A percentile compares a stretch with the other conserved stretches of the same genome.
phyloP scores from a whole-genome alignment of 352 stramenopile genomes.

The Globisporangium irregulare region DNA sequence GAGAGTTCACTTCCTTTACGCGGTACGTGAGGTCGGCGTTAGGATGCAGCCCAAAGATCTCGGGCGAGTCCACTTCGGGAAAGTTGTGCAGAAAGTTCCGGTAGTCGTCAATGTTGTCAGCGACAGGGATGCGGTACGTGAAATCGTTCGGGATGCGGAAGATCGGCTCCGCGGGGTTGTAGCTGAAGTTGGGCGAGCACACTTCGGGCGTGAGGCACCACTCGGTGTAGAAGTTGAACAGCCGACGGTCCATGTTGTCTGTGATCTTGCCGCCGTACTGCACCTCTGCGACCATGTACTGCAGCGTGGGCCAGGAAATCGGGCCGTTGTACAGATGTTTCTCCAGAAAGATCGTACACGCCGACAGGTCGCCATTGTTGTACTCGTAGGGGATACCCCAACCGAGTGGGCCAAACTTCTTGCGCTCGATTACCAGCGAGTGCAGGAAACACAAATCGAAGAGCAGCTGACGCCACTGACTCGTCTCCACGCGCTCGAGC shows the following conservation, averaged over 20 bases:
- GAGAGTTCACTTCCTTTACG: slow-evolving; percentile 94
- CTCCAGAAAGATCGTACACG: slow-evolving; percentile 98
- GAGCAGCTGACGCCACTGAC: slow-evolving; percentile 95
- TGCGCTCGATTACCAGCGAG: slow-evolving; percentile 97
- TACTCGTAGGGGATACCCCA: slow-evolving; percentile 99
- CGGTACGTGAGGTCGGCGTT: slow-evolving; percentile 98
- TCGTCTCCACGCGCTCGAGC: slow-evolving; percentile 94
- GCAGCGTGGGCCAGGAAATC: slow-evolving; percentile 97
- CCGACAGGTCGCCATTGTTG: slow-evolving; percentile 97
- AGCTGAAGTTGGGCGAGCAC: slow-evolving; percentile 88
- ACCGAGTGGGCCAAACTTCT: slow-evolving; percentile 97
- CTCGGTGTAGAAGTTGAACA: slow-evolving; percentile 98
- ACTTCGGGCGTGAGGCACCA: slow-evolving; percentile 93
- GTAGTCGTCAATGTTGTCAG: slow-evolving; percentile 93
- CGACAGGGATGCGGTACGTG: slow-evolving; percentile 93
- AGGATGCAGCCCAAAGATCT: slow-evolving; percentile 98
- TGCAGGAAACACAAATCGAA: slow-evolving; percentile 98
- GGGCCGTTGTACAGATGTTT: slow-evolving; percentile 98
- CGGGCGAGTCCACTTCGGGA: slow-evolving; percentile 96
- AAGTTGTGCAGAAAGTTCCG: slow-evolving; percentile 94
- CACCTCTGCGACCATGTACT: slow-evolving; percentile 99
- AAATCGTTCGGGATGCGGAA: slow-evolving; percentile 97
- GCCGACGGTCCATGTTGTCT: slow-evolving; percentile 96
- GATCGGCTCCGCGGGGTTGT: slow-evolving; percentile 93
- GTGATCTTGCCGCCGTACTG: slow-evolving; percentile 99